These are phyloP conservation scores for Syzygium syzygioides DNA, from an alignment of 441 rosid species.

Conservation along the genomic window DNA sequence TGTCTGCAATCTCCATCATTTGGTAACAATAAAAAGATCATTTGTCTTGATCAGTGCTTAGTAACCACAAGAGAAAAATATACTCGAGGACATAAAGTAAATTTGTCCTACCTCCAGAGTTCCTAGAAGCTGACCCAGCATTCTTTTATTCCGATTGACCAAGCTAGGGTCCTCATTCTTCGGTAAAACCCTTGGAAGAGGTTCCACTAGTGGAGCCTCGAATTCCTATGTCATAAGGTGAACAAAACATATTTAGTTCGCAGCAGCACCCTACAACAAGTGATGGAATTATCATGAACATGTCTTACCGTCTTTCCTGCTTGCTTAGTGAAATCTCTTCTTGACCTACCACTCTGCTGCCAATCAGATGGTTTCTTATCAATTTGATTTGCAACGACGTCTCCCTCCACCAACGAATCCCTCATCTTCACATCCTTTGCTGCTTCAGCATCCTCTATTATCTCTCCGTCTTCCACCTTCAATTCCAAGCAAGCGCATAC, in stretches of 20 bases:
- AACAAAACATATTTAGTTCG: not conserved
- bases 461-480: constrained; percentile 69
- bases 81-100: not conserved
- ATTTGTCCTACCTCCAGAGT: constrained; percentile 71
- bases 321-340: constrained; percentile 57
- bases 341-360: constrained; percentile 41
- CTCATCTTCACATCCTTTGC: constrained; percentile 23
- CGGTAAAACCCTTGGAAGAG: constrained; percentile 76
- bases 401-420: constrained; percentile 27
- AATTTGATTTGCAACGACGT: constrained; percentile 17
- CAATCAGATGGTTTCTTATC: constrained; percentile 29
- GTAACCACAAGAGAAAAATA: not conserved
- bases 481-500: constrained; percentile 6
- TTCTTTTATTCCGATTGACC: constrained; percentile 86
- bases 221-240: constrained; percentile 29
- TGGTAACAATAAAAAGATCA: not conserved
- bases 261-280: not conserved
- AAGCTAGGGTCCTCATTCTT: constrained; percentile 89
- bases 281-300: not conserved
- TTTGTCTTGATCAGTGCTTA: not conserved
- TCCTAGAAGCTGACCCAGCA: constrained; percentile 92
- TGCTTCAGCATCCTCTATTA: constrained; percentile 27
- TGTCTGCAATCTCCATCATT: not conserved
- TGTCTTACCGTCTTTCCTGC: constrained; percentile 35
- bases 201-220: constrained; percentile 44